These are phyloP conservation scores for Mycena galopus DNA, from an alignment of 768 basidiomycete genomes.

Conservation along the genomic window DNA sequence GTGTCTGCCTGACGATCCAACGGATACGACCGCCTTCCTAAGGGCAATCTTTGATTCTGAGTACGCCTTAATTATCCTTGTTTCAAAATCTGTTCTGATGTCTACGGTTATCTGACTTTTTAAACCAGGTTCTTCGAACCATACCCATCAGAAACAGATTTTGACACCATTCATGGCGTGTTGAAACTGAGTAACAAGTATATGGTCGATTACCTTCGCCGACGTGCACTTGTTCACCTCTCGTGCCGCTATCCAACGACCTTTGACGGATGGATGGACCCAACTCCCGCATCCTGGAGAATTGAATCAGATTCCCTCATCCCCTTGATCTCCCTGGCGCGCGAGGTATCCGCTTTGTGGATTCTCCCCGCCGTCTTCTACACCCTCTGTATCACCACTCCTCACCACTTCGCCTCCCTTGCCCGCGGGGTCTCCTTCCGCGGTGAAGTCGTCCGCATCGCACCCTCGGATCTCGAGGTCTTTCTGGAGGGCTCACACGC, in stretches of 20 bases:
- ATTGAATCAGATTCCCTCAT: conserved; percentile 9
- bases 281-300: not conserved
- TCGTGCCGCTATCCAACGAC: conserved; percentile 5
- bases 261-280: not conserved
- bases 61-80: not conserved
- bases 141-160: conserved; percentile 7
- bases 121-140: conserved; percentile 23
- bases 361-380: conserved; percentile 22
- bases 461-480: not conserved
- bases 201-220: conserved; percentile 10
- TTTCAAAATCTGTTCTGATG: not conserved
- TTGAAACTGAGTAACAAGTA: conserved; percentile 23
- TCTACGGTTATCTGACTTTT: not conserved
- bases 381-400: conserved; percentile 13
- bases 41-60: conserved; percentile 20
- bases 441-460: not conserved
- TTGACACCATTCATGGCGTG: conserved; percentile 13
- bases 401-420: conserved; percentile 8
- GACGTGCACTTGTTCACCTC: conserved; percentile 14
- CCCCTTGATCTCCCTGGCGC: conserved; percentile 17
- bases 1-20: conserved; percentile 11
- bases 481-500: conserved; percentile 16
- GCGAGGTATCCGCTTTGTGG: conserved; percentile 22
- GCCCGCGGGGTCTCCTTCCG: conserved; percentile 7
- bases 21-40: conserved; percentile 4